These are phyloP conservation scores for Vigna radiata DNA, from an alignment of 306 rosid species.

Conservation along the genomic window DNA sequence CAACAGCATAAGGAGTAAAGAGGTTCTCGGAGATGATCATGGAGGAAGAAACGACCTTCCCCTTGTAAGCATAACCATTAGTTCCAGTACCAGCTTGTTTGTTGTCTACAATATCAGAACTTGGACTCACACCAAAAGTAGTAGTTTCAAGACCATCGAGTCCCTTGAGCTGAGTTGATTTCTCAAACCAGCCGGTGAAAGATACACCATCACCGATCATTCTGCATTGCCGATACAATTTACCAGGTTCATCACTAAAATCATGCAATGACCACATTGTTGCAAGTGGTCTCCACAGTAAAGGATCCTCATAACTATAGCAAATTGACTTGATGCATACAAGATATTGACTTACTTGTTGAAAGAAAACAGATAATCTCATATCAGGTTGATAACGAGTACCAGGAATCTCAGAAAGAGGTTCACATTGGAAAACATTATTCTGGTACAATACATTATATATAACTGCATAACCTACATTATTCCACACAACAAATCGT, in stretches of 20 bases:
- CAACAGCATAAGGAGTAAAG: constrained; percentile 69
- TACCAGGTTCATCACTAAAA: constrained; percentile 55
- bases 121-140: constrained; percentile 45
- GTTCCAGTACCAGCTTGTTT: constrained; percentile 26
- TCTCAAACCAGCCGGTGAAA: constrained; percentile 60
- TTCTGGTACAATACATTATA: constrained; percentile 60
- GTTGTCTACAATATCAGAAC: constrained; percentile 45
- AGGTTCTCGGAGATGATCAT: constrained; percentile 77
- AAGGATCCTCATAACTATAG: constrained; percentile 69
- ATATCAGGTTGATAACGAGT: constrained; percentile 53
- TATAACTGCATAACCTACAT: constrained; percentile 68
- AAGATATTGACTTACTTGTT: constrained; percentile 59
- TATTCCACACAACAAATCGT: constrained; percentile 72
- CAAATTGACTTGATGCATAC: constrained; percentile 72
- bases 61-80: constrained; percentile 51
- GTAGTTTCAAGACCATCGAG: constrained; percentile 42
- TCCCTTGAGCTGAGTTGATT: constrained; percentile 46
- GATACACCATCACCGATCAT: constrained; percentile 59
- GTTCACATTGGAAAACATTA: constrained; percentile 62
- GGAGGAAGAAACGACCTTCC: constrained; percentile 67
- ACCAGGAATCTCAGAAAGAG: constrained; percentile 73
- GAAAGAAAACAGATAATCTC: constrained; percentile 58
- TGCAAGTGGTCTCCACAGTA: constrained; percentile 72
- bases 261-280: constrained; percentile 62
- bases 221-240: constrained; percentile 52